These are phyloP conservation scores for Olyra latifolia DNA, from an alignment of 176 grass and related monocot genomes.

Conservation along the genomic window DNA sequence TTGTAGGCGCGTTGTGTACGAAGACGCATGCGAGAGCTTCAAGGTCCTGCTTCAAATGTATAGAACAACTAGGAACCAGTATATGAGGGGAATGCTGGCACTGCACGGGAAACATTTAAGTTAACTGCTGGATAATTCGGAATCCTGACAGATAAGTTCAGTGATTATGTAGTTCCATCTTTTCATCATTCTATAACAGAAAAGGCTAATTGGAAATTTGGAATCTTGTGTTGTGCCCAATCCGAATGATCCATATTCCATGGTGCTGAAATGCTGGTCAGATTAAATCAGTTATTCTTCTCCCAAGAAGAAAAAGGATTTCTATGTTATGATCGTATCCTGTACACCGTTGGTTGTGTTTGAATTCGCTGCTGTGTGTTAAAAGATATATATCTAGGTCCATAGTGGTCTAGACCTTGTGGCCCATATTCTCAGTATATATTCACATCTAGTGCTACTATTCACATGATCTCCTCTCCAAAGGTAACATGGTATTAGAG, in stretches of 20 bases:
- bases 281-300: not conserved
- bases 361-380: no score
- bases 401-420: no score
- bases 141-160: not conserved
- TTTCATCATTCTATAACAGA: not conserved
- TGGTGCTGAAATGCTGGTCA: not conserved
- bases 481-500: no score
- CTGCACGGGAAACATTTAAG: slow-evolving; percentile 42
- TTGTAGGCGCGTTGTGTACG: slow-evolving; percentile 43
- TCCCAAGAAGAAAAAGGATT: not conserved
- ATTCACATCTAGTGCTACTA: no score
- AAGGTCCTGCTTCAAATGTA: slow-evolving; percentile 53
- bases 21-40: slow-evolving; percentile 51
- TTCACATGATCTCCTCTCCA: no score
- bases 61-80: slow-evolving; percentile 52
- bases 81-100: slow-evolving; percentile 69
- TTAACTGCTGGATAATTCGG: not conserved
- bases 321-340: not conserved
- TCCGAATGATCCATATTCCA: not conserved
- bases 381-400: no score
- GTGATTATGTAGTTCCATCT: not conserved
- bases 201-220: not conserved
- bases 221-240: not conserved
- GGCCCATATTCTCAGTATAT: no score
- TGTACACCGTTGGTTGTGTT: not conserved